Conservation (phyloP, 208 protist genomes). For the Endotrypanum monterogeii region DNA sequence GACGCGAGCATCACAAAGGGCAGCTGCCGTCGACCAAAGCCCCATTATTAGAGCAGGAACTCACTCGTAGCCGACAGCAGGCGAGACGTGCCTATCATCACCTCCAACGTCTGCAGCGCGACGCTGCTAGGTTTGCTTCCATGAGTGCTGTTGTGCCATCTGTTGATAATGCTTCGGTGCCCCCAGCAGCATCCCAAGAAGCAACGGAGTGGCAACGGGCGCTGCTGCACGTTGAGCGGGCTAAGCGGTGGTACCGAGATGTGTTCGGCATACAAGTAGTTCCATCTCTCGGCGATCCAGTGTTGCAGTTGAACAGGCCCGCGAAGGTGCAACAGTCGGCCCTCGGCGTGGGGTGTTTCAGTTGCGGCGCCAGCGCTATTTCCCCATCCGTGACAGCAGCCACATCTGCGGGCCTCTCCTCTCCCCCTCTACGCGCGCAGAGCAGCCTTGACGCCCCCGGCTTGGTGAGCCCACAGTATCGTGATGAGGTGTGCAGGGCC, state of each 20-base stretch:
- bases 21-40: slow-evolving; percentile 2
- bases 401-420: background rate
- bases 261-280: slow-evolving; percentile 44
- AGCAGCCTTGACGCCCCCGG: background rate
- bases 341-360: slow-evolving; percentile 22
- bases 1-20: background rate
- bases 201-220: slow-evolving; percentile 22
- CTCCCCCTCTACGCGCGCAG: background rate
- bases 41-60: slow-evolving; percentile 25
- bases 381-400: slow-evolving; percentile 1
- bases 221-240: slow-evolving; percentile 44
- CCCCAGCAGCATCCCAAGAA: background rate
- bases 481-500: background rate
- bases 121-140: slow-evolving; percentile 29
- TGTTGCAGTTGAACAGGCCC: slow-evolving; percentile 20
- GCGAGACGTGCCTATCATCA: slow-evolving; percentile 27
- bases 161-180: background rate
- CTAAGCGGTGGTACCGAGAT: slow-evolving; percentile 52
- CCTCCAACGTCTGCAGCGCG: slow-evolving; percentile 40
- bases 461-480: background rate
- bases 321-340: slow-evolving; percentile 18
- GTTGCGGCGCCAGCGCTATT: slow-evolving; percentile 19
- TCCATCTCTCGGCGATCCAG: slow-evolving; percentile 3
- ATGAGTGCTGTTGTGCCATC: background rate
- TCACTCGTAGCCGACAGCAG: slow-evolving; percentile 21